Conservation (phyloP, 495 filamentous ascomycete species). For the Talaromyces wortmannii region DNA sequence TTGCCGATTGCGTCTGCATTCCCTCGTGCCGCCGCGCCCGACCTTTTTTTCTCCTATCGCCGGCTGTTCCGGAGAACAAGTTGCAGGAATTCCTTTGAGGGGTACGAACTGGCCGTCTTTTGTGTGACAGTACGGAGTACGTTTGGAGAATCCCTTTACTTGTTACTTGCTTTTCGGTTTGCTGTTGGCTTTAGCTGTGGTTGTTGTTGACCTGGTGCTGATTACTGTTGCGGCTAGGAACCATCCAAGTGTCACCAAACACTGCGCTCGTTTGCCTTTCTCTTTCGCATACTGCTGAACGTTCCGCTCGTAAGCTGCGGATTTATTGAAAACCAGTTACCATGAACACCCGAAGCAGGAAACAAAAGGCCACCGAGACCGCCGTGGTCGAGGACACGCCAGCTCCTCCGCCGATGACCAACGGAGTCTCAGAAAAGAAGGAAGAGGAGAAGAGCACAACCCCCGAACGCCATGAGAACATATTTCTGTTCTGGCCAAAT, state of each 20-base stretch:
- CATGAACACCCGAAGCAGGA: conserved; percentile 36
- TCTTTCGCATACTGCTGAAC: too few species aligned
- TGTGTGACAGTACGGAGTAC: too few species aligned
- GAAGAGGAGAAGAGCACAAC: conserved; percentile 17
- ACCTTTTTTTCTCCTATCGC: neutral
- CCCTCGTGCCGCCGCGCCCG: neutral
- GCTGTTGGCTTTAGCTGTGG: too few species aligned
- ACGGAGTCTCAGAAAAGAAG: conserved; percentile 22
- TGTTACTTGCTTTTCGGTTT: too few species aligned
- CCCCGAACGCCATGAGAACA: conserved; percentile 58
- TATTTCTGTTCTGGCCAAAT: conserved; percentile 94
- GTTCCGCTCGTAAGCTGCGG: too few species aligned
- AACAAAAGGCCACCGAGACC: conserved; percentile 35
- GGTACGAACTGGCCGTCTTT: neutral
- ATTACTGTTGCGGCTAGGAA: too few species aligned
- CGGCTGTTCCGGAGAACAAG: neutral
- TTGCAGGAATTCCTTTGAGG: neutral
- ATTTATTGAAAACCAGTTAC: neutral
- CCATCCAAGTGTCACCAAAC: too few species aligned
- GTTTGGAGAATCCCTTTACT: too few species aligned
- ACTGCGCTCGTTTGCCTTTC: too few species aligned
- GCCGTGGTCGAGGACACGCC: conserved; percentile 27
- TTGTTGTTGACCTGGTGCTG: too few species aligned
- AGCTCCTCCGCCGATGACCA: conserved; percentile 11
- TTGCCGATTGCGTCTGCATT: neutral